phyloP scores from a whole-genome alignment of 2,329 filamentous ascomycete species.

The Colletotrichum lini region DNA sequence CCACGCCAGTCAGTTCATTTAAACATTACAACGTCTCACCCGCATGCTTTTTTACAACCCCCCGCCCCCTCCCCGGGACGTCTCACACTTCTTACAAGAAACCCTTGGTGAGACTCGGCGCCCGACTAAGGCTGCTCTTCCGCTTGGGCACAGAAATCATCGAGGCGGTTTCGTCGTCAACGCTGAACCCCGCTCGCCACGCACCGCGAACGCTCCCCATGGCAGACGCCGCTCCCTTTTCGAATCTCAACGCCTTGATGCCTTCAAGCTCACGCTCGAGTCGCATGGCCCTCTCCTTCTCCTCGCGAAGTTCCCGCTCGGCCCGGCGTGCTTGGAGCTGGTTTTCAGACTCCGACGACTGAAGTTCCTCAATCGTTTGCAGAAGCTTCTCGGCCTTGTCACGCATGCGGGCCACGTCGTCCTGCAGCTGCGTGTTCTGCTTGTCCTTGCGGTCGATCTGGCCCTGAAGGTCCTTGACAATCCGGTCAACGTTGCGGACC shows the following conservation, averaged over 20 bases:
- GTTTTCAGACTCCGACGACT: conserved; percentile 85
- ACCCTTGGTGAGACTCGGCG: conserved; percentile 82
- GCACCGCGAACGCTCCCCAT: conserved; percentile 51
- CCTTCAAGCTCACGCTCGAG: conserved; percentile 92
- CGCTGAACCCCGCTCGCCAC: conserved; percentile 52
- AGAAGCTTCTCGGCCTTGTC: conserved; percentile 94
- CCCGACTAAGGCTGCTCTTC: conserved; percentile 75
- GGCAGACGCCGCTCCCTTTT: conserved; percentile 63
- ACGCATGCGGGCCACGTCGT: conserved; percentile 87
- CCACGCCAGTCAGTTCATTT: conserved; percentile 24
- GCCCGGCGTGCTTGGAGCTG: conserved; percentile 88
- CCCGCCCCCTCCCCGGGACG: neutral
- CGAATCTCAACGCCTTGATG: conserved; percentile 82
- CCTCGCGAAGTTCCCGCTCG: conserved; percentile 91
- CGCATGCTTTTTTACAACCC: conserved; percentile 10
- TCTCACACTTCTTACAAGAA: conserved; percentile 68
- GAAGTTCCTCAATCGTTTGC: conserved; percentile 92
- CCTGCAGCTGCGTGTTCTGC: conserved; percentile 82
- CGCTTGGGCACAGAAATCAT: conserved; percentile 71
- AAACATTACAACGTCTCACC: conserved; percentile 36
- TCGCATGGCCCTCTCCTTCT: conserved; percentile 83
- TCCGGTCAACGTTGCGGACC: conserved; percentile 92
- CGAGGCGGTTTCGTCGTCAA: conserved; percentile 57
- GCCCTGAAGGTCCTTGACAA: conserved; percentile 90
- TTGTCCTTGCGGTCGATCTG: conserved; percentile 97